A percentile compares a stretch with the other conserved stretches of the same genome.
Conservation (phyloP, 75 land plant species). For the Pseudotsuga menziesii region DNA sequence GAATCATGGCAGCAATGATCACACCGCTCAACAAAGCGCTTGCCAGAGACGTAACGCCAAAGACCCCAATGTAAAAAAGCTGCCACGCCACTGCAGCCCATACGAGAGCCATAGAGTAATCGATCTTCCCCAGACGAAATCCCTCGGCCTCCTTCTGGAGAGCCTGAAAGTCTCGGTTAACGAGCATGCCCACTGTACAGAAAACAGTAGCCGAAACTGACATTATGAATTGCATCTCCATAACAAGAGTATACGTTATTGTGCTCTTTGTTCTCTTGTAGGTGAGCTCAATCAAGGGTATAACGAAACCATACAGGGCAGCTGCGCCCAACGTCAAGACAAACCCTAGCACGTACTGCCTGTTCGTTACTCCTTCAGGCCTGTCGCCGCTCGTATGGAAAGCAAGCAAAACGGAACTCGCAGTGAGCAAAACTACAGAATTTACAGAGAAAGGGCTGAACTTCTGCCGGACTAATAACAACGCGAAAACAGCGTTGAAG, state of each 20-base stretch:
- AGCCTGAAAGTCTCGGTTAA: constrained; percentile 17
- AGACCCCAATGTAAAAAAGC: constrained; percentile 13
- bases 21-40: constrained; percentile 19
- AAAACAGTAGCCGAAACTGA: constrained; percentile 14
- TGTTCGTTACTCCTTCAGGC: constrained; percentile 14
- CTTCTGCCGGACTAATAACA: constrained; percentile 19
- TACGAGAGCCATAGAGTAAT: constrained; percentile 15
- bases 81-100: constrained; percentile 14
- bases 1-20: constrained; percentile 11
- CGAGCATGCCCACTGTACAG: constrained; percentile 22
- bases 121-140: constrained; percentile 11
- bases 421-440: constrained; percentile 20
- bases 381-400: constrained; percentile 11
- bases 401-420: constrained; percentile 22
- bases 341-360: constrained; percentile 19
- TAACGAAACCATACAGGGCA: constrained; percentile 15
- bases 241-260: constrained; percentile 4
- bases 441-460: constrained; percentile 18
- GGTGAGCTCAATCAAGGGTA: constrained; percentile 19
- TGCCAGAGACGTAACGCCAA: constrained; percentile 15
- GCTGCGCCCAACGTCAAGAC: constrained; percentile 16
- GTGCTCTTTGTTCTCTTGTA: constrained; percentile 8
- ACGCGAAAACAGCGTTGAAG: constrained; percentile 30
- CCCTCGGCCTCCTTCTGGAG: constrained; percentile 13
- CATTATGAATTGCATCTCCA: constrained; percentile 19